Evolutionary conservation across 192 early-diverging fungal species (phyloP), one percentile per base, ranked within the genome.

Genomic region (Coemansia sp.): DNA sequence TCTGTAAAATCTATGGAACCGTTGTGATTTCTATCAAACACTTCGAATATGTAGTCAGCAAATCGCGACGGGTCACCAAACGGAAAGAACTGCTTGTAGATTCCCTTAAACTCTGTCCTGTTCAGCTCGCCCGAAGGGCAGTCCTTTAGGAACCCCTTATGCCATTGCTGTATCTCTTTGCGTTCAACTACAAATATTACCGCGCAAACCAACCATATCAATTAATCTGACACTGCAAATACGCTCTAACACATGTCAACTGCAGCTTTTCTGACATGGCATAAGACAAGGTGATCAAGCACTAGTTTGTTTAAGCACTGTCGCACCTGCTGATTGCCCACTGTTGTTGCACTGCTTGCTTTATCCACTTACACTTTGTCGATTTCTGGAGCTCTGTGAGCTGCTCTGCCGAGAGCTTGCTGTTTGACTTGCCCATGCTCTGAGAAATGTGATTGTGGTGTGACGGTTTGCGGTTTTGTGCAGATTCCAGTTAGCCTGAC

Each of bases 21-120:
- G 73, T 94, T 92, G 78, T 91, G 89, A 75, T 98, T 92, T 32
- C 74, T 80, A 68, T 98, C 95, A 76, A 98, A 93, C 44, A 94
- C 89, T 68, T 92, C 85, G 71, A 98, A 96, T 2, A 94, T 93
- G 68, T 88, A 88, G 74, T 95, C 90, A 8, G 95, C 92, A 78
- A 94, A 98, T 47, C 85, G 83, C 47, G 89, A 87, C 6, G 93
- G 86, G 71, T 98, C 93, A 25, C 95, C 95, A 73, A 98, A 96
- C n/a, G 95, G 94, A 65, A 98, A 98, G 71, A 93, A 96, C 63
- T 92, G 90, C 76, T 96, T 95, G 82, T 95, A 98, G 56, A 96
- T 94, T 55, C 92, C 88, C 74, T 89, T 89, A 64, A 98, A 96
- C 64, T 94, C 90, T 3, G 87, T 78, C 68, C 88, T 86, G 83